A percentile compares a stretch with the other conserved stretches of the same genome.
Conservation (phyloP, 306 rosid species). For the Vigna trinervia region DNA sequence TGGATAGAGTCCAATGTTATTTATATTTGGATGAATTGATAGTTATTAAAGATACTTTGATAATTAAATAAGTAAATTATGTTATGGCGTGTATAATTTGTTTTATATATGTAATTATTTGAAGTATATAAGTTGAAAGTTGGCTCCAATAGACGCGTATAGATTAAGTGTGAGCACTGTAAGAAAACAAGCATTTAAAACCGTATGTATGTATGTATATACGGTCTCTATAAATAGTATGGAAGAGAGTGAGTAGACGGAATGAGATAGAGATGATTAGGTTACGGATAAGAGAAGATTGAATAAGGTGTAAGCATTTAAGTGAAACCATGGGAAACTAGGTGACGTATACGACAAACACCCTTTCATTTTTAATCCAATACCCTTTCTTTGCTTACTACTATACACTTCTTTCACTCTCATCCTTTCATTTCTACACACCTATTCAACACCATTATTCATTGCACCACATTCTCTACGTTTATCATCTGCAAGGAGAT, state of each 20-base stretch:
- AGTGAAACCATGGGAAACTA: slow-evolving; percentile 45
- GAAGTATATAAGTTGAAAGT: too few species aligned
- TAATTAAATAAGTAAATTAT: too few species aligned
- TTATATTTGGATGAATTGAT: too few species aligned
- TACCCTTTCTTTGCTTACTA: slow-evolving; percentile 26
- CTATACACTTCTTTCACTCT: slow-evolving; percentile 16
- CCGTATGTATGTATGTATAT: not conserved
- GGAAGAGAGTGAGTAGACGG: slow-evolving; percentile 23
- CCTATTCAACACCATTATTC: slow-evolving; percentile 23
- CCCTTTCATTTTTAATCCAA: slow-evolving; percentile 15
- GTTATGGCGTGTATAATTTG: too few species aligned
- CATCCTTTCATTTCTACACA: slow-evolving; percentile 32
- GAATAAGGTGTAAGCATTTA: not conserved
- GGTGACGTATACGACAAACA: slow-evolving; percentile 12
- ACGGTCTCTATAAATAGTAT: not conserved
- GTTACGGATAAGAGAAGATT: slow-evolving; percentile 1
- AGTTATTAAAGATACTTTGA: too few species aligned
- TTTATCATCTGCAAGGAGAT: not conserved
- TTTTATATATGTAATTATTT: too few species aligned
- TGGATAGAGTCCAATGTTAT: too few species aligned
- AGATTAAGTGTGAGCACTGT: too few species aligned
- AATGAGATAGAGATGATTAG: slow-evolving; percentile 13
- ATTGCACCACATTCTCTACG: not conserved
- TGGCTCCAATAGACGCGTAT: too few species aligned
- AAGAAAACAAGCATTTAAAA: not conserved